Evolutionary conservation across 305 asterid genomes (phyloP), one percentile per base, ranked within the genome.

Genomic region (Fraxinus velutina): DNA sequence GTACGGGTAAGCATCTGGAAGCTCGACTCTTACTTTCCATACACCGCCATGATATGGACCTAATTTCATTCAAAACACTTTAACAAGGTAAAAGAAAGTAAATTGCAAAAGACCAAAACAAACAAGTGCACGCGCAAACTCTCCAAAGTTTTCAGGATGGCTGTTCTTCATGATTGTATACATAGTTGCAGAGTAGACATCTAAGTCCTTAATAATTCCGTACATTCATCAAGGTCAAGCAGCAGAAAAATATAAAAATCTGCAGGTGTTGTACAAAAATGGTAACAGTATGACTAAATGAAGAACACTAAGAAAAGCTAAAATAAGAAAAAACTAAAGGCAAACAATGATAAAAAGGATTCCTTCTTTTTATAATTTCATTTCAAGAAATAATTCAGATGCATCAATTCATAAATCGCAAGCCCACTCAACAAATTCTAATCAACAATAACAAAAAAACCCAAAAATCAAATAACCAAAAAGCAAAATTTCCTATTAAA

Each of bases 41-140:
- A 92, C 93, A 27, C 98, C 99, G 0, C 98, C 98, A 13, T 89
- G 93, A 89, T 95, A 95, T 32, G 92, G 97, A 86, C 97, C 99
- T 95, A 88, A 84, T 78, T 88, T 79, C 86, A 82, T 79, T 57
- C 37, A 22, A 9, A 77, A 76, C 80, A 62, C 47, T 27, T 64
- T 37, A 68, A 66, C 66, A 80, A 44, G 78, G 29, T 7, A 19
- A 77, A 19, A 76, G 13, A 71, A 80, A 47, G 17, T 2, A 13
- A 57, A 78, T 9, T 57, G 75, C 55, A 55, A 55, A 55, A 55
- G 66, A 55, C 4, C 27, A 55, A 5, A 55, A 5, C 24, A 55
- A 55, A 55, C 27, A 17, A 7, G 10, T 17, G 10, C 24, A 15
- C 2, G 9, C 66, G 10, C 27, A 55, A 17, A 55, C 66, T n/a